Evolutionary conservation across 306 rosid species (phyloP).

Genomic region (Cajanus cajan): DNA sequence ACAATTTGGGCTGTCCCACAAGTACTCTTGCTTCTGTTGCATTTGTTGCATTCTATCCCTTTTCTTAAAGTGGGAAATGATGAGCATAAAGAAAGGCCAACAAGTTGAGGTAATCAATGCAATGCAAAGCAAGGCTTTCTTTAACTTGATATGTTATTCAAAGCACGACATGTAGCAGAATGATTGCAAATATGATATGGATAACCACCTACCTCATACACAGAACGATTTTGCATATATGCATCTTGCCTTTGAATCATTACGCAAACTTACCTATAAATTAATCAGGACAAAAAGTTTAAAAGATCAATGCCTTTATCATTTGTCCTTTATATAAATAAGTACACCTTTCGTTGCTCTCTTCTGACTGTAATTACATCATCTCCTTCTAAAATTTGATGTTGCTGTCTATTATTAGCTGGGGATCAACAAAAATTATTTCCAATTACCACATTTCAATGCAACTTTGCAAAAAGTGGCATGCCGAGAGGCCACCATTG

Average conservation of each 20-base stretch:
- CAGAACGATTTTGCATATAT: neutral
- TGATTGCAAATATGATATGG: conserved; percentile 15
- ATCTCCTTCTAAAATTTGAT: neutral
- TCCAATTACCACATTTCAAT: neutral
- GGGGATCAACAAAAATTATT: neutral
- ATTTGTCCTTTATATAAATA: conserved; percentile 9
- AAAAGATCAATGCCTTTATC: conserved; percentile 22
- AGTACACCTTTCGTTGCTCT: neutral
- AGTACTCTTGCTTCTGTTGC: conserved; percentile 4
- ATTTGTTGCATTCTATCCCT: conserved; percentile 12
- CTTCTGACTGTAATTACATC: conserved; percentile 9
- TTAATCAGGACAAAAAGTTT: conserved; percentile 21
- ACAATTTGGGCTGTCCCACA: conserved; percentile 7
- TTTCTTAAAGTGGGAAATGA: conserved; percentile 11
- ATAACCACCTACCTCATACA: neutral
- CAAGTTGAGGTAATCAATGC: neutral
- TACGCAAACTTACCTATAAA: neutral
- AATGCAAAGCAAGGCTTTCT: neutral
- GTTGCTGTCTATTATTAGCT: neutral
- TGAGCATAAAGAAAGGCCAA: conserved; percentile 15
- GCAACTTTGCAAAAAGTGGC: conserved; percentile 1
- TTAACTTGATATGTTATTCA: neutral
- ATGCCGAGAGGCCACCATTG: neutral
- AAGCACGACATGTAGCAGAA: conserved; percentile 17
- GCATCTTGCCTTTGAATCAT: conserved; percentile 15